Base-by-base conservation (phyloP, 805 yeast genomes). In the Saccharomycopsis capsularis region DNA sequence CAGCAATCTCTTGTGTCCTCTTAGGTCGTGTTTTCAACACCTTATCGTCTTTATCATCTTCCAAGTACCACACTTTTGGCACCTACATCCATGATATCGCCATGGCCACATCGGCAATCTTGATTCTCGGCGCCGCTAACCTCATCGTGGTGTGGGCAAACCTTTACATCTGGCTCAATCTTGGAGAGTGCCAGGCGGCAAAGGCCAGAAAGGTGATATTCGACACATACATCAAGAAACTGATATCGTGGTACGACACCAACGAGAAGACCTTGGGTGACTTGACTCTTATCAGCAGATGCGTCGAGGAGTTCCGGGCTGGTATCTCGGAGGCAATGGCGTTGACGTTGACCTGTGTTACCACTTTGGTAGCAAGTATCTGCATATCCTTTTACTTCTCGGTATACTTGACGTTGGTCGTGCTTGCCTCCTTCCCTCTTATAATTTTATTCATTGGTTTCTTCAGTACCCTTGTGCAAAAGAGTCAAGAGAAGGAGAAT, bases 331-430 rank as follows among this genome's bases (percentile, higher is more conserved):
- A 84, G 59, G 76, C 81, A 2, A 59, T 80, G 16, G 88, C 85
- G 0, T 56, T 81, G 19, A 58, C 81, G 1, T 59, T 78, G 11
- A 81, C 81, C 55, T 72, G 79, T 6, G 37, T 70, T 1, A 75
- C 79, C 0, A 72, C 88, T 0, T 66, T 79, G 0, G 46, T 76
- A 3, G 77, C 83, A 0, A 64, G 83, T 9, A 60, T 82, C 1
- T 71, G 77, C 1, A 77, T 85, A 0, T 80, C 96, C 1, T 75
- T 93, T 60, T 74, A 75, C 52, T 81, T 79, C 52, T 85, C 95
- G 2, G 91, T 97, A 97, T 73, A 85, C 3, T 70, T 93, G 9
- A 85, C 97, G 0, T 64, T 93, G 23, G 75, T 93, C 1, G 77
- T 84, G n/a, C 59, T 91, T 51, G 81, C 87, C 1, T 72, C 84